These are phyloP conservation scores for Rugonectria rugulosa DNA, from an alignment of 2,329 filamentous ascomycete species.

Conservation along the genomic window DNA sequence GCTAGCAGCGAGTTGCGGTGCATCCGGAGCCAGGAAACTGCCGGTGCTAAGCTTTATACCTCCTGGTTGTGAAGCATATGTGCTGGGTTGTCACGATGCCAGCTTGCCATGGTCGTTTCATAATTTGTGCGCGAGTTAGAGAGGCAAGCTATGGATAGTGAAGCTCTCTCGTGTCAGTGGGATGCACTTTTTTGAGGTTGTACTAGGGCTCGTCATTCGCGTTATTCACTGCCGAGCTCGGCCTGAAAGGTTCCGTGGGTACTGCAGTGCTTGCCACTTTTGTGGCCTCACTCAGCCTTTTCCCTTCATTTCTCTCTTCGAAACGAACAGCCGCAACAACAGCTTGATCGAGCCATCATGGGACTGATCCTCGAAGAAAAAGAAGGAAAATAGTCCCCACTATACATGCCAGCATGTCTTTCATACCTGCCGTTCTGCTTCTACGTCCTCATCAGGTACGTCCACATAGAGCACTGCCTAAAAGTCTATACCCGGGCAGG, in stretches of 20 bases:
- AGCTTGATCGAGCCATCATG: slow-evolving; percentile 1
- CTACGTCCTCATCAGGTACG: slow-evolving; percentile 6
- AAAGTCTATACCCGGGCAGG: too few species aligned
- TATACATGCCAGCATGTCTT: slow-evolving; percentile 1
- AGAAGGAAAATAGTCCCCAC: not conserved
- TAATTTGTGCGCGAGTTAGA: too few species aligned
- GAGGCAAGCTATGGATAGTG: not conserved
- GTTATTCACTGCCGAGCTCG: slow-evolving; percentile 36
- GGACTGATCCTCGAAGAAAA: not conserved
- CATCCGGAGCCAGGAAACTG: slow-evolving; percentile 26
- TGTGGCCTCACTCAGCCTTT: not conserved
- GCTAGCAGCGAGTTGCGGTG: slow-evolving; percentile 13
- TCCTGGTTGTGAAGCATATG: not conserved
- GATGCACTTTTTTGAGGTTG: slow-evolving; percentile 8
- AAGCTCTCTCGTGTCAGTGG: slow-evolving; percentile 21
- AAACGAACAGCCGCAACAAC: not conserved
- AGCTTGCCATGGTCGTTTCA: not conserved
- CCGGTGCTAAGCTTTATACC: slow-evolving; percentile 12
- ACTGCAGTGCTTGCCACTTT: not conserved
- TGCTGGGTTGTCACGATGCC: not conserved
- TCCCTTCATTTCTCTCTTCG: not conserved
- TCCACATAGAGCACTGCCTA: not conserved
- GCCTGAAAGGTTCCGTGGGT: slow-evolving; percentile 28
- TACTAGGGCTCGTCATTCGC: slow-evolving; percentile 30
- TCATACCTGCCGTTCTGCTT: too few species aligned